phyloP scores from a whole-genome alignment of 495 filamentous ascomycete species.

The Cairneyella variabilis region DNA sequence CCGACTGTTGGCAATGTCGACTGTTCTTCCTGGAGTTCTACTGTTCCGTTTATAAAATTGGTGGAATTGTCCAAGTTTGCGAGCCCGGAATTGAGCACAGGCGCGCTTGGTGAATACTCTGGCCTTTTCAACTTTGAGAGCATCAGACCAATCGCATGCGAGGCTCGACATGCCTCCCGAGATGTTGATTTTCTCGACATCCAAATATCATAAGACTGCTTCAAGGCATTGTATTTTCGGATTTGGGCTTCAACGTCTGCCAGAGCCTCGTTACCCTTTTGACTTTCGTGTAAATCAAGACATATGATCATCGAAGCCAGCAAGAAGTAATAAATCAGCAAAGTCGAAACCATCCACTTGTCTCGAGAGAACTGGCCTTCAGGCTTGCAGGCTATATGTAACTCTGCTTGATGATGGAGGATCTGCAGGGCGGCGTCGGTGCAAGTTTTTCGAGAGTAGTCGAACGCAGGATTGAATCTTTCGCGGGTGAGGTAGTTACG shows the following conservation, averaged over 20 bases:
- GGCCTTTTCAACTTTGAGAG: constrained; percentile 27
- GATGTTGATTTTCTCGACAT: constrained; percentile 20
- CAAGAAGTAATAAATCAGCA: constrained; percentile 42
- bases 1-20: too few relatives aligned
- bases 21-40: too few relatives aligned
- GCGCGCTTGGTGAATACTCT: too few relatives aligned
- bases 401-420: constrained; percentile 40
- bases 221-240: not conserved
- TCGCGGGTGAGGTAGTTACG: constrained; percentile 61
- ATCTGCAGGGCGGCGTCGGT: constrained; percentile 65
- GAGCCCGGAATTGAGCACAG: too few relatives aligned
- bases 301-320: constrained; percentile 42
- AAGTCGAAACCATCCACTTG: constrained; percentile 38
- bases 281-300: constrained; percentile 36
- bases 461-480: constrained; percentile 53
- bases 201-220: constrained; percentile 35
- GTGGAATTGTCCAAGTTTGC: too few relatives aligned
- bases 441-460: constrained; percentile 63
- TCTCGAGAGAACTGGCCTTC: constrained; percentile 32
- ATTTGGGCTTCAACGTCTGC: not conserved
- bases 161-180: constrained; percentile 32
- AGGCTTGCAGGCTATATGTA: constrained; percentile 33
- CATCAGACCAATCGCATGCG: constrained; percentile 33
- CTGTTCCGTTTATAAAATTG: too few relatives aligned
- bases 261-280: constrained; percentile 19